Percentiles rank a stretch among this genome's conserved stretches.
These are phyloP conservation scores for Coniferiporia sulphurascens DNA, from an alignment of 1,284 basidiomycete species.

Conservation along the genomic window DNA sequence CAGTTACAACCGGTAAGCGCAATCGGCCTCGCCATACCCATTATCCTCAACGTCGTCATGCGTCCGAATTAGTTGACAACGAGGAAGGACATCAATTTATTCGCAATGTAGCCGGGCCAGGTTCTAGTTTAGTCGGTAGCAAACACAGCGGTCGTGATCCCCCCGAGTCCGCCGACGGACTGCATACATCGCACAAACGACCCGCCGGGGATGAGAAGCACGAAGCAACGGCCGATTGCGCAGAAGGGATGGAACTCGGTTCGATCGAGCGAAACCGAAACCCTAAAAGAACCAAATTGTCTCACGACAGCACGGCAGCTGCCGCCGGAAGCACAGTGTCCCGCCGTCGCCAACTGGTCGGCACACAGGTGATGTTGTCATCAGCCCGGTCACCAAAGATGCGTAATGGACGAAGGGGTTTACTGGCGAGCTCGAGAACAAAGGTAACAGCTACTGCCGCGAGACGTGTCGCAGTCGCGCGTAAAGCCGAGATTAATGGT, in stretches of 20 bases:
- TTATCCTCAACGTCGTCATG: not conserved
- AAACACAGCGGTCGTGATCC: not conserved
- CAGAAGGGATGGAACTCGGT: not conserved
- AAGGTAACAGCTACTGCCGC: not conserved
- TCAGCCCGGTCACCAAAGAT: not conserved
- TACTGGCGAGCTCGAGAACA: not conserved
- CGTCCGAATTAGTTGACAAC: not conserved
- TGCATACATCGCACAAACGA: not conserved
- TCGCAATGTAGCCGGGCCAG: not conserved
- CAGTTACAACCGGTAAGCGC: too few species aligned
- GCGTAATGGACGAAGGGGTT: not conserved
- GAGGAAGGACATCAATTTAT: not conserved
- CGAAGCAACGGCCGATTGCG: not conserved
- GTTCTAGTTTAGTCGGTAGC: not conserved
- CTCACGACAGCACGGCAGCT: not conserved
- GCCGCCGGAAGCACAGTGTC: slow-evolving; percentile 6
- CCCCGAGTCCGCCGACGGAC: not conserved
- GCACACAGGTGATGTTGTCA: not conserved
- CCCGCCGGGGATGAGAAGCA: not conserved
- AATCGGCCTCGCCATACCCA: not conserved
- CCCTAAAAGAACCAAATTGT: slow-evolving; percentile 1
- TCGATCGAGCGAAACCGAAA: not conserved
- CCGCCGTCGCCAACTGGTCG: not conserved
- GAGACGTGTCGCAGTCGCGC: not conserved
- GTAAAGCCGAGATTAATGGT: not conserved